These are phyloP conservation scores for Chondrus crispus DNA, from an alignment of 23 red algal species.

Conservation along the genomic window DNA sequence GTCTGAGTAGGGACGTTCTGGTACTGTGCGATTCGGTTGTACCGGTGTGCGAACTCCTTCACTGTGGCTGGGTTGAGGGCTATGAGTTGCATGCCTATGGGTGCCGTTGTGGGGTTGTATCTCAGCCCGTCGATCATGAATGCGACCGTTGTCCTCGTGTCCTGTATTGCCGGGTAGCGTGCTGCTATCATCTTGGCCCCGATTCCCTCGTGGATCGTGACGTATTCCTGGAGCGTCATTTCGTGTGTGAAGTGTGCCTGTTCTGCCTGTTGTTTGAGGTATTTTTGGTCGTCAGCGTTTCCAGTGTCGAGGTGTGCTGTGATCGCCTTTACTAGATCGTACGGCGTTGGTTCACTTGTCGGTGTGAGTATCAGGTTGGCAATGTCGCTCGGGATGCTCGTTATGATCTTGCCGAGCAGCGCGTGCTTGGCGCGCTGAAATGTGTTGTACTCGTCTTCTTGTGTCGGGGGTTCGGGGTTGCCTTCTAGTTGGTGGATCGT, in stretches of 20 bases:
- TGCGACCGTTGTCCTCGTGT: not conserved
- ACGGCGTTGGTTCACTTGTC: not conserved
- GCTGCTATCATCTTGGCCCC: not conserved
- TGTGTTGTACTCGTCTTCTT: no score
- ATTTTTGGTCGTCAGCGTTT: not conserved
- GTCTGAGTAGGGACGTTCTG: no score
- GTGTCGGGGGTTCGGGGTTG: no score
- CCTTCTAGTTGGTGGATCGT: no score
- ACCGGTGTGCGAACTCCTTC: not conserved
- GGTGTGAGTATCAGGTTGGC: not conserved
- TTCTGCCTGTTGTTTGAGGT: not conserved
- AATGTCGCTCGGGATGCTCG: not conserved
- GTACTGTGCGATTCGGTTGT: not conserved
- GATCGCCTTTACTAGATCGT: not conserved
- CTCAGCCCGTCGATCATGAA: not conserved
- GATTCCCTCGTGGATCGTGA: not conserved
- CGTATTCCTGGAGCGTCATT: not conserved
- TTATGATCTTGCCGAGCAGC: not conserved
- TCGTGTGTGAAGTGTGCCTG: not conserved
- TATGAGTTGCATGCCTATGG: not conserved
- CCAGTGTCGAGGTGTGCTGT: not conserved
- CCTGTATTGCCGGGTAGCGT: not conserved
- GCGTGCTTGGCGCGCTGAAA: no score
- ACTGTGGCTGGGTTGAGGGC: not conserved
- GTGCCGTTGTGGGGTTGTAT: not conserved